Conservation (phyloP, 2,329 filamentous ascomycete species). For the Cryphonectria carpinicola region DNA sequence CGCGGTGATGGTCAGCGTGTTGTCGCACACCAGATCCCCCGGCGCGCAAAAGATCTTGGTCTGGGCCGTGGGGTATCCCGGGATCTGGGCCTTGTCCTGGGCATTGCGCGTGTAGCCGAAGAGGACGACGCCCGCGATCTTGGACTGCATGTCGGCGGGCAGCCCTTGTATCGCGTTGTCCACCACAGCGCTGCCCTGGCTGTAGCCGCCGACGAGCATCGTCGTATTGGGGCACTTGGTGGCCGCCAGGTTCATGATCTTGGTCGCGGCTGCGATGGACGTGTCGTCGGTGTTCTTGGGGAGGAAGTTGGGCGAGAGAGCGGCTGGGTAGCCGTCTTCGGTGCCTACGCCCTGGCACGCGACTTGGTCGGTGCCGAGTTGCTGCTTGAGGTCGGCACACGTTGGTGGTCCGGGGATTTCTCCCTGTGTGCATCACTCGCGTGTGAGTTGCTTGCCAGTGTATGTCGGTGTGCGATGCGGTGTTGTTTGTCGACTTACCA, state of each 20-base stretch:
- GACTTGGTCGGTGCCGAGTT: conserved; percentile 34
- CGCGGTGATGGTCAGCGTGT: conserved; percentile 33
- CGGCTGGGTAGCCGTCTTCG: conserved; percentile 37
- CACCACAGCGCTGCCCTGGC: conserved; percentile 40
- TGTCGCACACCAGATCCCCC: conserved; percentile 36
- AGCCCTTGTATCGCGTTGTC: conserved; percentile 37
- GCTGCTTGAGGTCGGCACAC: conserved; percentile 35
- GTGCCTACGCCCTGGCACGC: conserved; percentile 42
- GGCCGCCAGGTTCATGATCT: conserved; percentile 36
- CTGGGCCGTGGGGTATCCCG: conserved; percentile 31
- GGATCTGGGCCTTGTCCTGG: conserved; percentile 34
- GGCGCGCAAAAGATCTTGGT: conserved; percentile 34
- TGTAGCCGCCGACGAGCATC: conserved; percentile 39
- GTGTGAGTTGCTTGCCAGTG: background rate
- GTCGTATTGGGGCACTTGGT: conserved; percentile 39
- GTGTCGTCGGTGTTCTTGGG: conserved; percentile 35
- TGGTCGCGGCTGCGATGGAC: conserved; percentile 37
- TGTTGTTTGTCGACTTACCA: conserved; percentile 32
- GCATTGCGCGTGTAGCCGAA: conserved; percentile 38
- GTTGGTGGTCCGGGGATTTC: conserved; percentile 36
- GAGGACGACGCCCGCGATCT: conserved; percentile 37
- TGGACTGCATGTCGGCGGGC: conserved; percentile 22
- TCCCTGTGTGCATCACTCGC: conserved; percentile 34
- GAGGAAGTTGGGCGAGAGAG: conserved; percentile 36
- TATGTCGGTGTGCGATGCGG: background rate